Conservation (phyloP, 129 eudicot genomes). For the carrot (Daucus carota) region DH1_v3.0 NC_030388.2:30805001-30805500, state of each 20-base stretch:
- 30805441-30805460: background rate
- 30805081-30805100: conserved; percentile 54
- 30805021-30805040: conserved; percentile 50
- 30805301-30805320: conserved; percentile 95
- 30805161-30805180: background rate
- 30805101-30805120: conserved; percentile 89
- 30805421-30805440: background rate
- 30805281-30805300: conserved; percentile 92
- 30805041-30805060: conserved; percentile 28
- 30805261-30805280: conserved; percentile 96
- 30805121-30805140: conserved; percentile 94
- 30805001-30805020: conserved; percentile 34
- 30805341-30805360: background rate
- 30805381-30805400: background rate
- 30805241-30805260: conserved; percentile 92
- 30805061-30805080: conserved; percentile 33
- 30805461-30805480: background rate
- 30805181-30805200: background rate
- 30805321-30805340: conserved; percentile 15
- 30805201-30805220: background rate
- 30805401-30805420: background rate
- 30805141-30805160: conserved; percentile 8
- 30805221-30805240: conserved; percentile 87
- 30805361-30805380: background rate
- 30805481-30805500: background rate